Evolutionary conservation across 495 filamentous ascomycete genomes (phyloP).

Genomic region (Xeromyces bisporus): DNA sequence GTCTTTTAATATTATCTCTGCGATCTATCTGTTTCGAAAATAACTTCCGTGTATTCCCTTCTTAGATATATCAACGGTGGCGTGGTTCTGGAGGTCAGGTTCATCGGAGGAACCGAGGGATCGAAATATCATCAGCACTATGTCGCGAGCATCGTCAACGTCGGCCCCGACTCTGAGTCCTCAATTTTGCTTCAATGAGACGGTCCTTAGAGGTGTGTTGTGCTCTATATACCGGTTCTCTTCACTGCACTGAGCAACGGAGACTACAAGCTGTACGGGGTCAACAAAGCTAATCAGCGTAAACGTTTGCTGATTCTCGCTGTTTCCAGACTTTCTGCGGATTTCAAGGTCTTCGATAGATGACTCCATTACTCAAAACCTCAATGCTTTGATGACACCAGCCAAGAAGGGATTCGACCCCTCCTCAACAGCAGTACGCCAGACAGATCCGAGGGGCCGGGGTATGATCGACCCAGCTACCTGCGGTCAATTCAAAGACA

Average conservation of each 20-base stretch:
- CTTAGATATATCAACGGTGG: slow-evolving; percentile 17
- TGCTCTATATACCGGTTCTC: neutral
- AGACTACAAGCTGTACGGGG: slow-evolving; percentile 1
- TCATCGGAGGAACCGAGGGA: slow-evolving; percentile 6
- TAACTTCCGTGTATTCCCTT: neutral
- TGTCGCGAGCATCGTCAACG: slow-evolving; percentile 41
- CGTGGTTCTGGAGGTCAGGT: slow-evolving; percentile 24
- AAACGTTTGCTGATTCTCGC: slow-evolving; percentile 4
- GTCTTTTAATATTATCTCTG: no score
- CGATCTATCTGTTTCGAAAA: neutral
- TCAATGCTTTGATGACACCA: slow-evolving; percentile 79
- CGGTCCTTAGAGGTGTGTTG: slow-evolving; percentile 56
- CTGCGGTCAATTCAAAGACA: slow-evolving; percentile 58
- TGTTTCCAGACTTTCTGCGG: slow-evolving; percentile 67
- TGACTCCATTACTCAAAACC: slow-evolving; percentile 81
- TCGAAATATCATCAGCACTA: slow-evolving; percentile 14
- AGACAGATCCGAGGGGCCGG: slow-evolving; percentile 22
- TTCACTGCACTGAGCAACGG: neutral
- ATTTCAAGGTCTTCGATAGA: slow-evolving; percentile 73
- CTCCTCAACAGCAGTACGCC: slow-evolving; percentile 47
- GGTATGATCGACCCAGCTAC: slow-evolving; percentile 37
- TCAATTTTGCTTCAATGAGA: slow-evolving; percentile 86
- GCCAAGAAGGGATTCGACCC: slow-evolving; percentile 59
- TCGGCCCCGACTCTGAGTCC: slow-evolving; percentile 53
- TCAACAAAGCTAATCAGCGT: slow-evolving; percentile 4